These are phyloP conservation scores for Colletotrichum phormii DNA, from an alignment of 2,329 filamentous ascomycete species.

Conservation along the genomic window DNA sequence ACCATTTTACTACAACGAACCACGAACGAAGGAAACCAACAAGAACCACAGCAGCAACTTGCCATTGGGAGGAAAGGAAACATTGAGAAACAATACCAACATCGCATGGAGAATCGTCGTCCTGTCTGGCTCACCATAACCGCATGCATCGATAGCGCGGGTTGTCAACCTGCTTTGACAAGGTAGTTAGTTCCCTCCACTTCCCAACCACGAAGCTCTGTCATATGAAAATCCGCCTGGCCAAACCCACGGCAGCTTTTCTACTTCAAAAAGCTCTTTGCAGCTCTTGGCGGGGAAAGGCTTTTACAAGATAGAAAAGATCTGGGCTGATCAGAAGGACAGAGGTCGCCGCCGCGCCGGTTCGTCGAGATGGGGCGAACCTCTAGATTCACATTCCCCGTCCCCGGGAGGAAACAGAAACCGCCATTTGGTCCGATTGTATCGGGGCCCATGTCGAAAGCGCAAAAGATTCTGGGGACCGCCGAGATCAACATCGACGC, in stretches of 20 bases:
- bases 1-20: background rate
- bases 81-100: background rate
- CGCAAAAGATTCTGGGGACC: slow-evolving; percentile 62
- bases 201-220: slow-evolving; percentile 1
- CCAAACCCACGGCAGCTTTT: slow-evolving; percentile 10
- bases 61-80: background rate
- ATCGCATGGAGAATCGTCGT: slow-evolving; percentile 30
- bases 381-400: slow-evolving; percentile 61
- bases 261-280: background rate
- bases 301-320: background rate
- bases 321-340: slow-evolving; percentile 17
- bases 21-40: slow-evolving; percentile 5
- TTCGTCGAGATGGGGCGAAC: slow-evolving; percentile 49
- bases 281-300: background rate
- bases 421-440: slow-evolving; percentile 43
- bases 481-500: slow-evolving; percentile 57
- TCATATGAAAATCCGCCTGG: slow-evolving; percentile 17
- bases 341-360: slow-evolving; percentile 12
- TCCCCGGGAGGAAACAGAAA: slow-evolving; percentile 60
- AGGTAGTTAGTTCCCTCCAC: slow-evolving; percentile 36
- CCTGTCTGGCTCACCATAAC: slow-evolving; percentile 13
- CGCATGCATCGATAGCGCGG: slow-evolving; percentile 36
- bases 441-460: slow-evolving; percentile 60
- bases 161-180: slow-evolving; percentile 27
- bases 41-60: background rate